Base-by-base conservation (phyloP, 2,329 filamentous ascomycete species). In the Chlorencoelia australis region DNA sequence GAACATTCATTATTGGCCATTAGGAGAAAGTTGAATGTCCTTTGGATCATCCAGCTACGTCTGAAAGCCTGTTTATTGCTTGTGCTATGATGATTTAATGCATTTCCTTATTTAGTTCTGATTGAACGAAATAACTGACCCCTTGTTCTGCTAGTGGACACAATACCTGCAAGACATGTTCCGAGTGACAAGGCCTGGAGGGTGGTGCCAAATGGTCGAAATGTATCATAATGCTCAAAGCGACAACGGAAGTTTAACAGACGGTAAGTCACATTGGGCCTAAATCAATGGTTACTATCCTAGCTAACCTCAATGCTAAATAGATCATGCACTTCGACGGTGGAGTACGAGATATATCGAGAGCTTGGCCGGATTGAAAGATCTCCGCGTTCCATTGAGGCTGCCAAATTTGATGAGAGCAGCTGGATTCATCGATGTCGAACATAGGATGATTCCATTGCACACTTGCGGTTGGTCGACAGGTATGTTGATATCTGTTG, bases 151-250 rank as follows among this genome's bases (percentile, higher is more conserved):
- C n/a, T n/a, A n/a, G n/a, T 95, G 88, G 88, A 60, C 64, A 37
- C 68, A 69, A 20, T 94, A 93, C 58, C 59, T 94, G 45, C 66
- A 68, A 48, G 88, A 94, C 49, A 82, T 94, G 42, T 72, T 75
- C 46, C 69, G 74, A 15, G 69, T 86, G 7, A 63, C 88, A 44
- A 79, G 75, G 33, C 79, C 77, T 5, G 81, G 79, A 2, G 87
- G 88, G 1, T 94, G 86, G 85, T 71, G 82, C 41, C 86, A 94
- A 54, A 79, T 94, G 70, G 73, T 84, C n/a, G 88, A 94, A 54
- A 73, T 88, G 50, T 86, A 93, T 53, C 80, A 79, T 57, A 85
- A 86, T 46, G 77, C 84, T 17, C 88, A 94, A 57, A 94, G 85
- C 1, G 77, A 89, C 48, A 93, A 84, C 50, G 86, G 86, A 4